These are phyloP conservation scores for Mariannaea sp. DNA, from an alignment of 2,329 filamentous ascomycete genomes.

Conservation along the genomic window DNA sequence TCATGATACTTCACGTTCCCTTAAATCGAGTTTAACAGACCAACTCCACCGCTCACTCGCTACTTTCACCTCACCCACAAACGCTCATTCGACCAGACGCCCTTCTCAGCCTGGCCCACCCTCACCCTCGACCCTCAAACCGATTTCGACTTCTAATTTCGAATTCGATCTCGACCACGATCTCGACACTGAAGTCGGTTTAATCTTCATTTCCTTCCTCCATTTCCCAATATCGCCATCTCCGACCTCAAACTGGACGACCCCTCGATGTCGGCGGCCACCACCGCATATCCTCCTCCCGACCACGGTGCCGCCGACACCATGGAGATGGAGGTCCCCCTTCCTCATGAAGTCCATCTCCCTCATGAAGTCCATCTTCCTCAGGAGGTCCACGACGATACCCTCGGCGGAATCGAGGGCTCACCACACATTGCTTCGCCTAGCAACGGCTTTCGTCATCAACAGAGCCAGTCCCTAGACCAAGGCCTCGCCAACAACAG, in stretches of 20 bases:
- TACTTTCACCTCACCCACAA: conserved; percentile 24
- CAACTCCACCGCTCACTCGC: conserved; percentile 17
- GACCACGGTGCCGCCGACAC: conserved; percentile 52
- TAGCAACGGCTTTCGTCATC: conserved; percentile 48
- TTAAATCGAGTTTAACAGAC: conserved; percentile 21
- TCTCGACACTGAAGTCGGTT: conserved; percentile 10
- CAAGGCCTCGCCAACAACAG: conserved; percentile 49
- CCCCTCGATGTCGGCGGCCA: conserved; percentile 32
- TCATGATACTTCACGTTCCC: conserved; percentile 29
- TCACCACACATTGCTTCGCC: conserved; percentile 47
- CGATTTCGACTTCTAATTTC: neutral
- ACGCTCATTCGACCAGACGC: conserved; percentile 25
- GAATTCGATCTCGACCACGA: too few species aligned
- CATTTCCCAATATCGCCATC: neutral
- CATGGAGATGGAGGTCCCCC: conserved; percentile 50
- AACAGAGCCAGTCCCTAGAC: conserved; percentile 57
- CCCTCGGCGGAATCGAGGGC: conserved; percentile 55
- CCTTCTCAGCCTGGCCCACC: conserved; percentile 15
- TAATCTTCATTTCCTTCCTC: conserved; percentile 17
- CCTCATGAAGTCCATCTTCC: conserved; percentile 33
- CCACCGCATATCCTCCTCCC: conserved; percentile 28
- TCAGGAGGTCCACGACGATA: conserved; percentile 46
- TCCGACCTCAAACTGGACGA: conserved; percentile 51
- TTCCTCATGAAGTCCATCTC: conserved; percentile 38
- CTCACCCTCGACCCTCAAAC: neutral